These are phyloP conservation scores for Penicillium angulare DNA, from an alignment of 495 filamentous ascomycete genomes.

Conservation along the genomic window DNA sequence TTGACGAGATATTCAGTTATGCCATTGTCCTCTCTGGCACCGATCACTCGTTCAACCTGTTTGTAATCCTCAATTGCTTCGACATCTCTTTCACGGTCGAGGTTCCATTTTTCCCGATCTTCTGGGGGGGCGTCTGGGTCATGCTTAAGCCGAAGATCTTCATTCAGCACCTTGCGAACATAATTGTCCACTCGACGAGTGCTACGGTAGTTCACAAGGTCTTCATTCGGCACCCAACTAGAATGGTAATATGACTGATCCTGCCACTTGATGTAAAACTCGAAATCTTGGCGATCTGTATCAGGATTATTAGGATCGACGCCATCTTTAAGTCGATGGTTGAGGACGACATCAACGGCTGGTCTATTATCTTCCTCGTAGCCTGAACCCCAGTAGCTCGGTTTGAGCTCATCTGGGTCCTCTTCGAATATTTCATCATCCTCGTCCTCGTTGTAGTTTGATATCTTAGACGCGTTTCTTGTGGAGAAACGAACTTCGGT, in stretches of 20 bases:
- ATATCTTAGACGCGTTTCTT: conserved; percentile 77
- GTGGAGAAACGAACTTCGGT: conserved; percentile 88
- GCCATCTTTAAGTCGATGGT: conserved; percentile 75
- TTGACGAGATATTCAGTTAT: conserved; percentile 81
- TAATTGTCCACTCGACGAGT: conserved; percentile 91
- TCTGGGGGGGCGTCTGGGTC: conserved; percentile 75
- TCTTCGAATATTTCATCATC: conserved; percentile 75
- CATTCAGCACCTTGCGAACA: conserved; percentile 73
- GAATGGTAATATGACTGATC: conserved; percentile 91
- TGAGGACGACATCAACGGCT: conserved; percentile 85
- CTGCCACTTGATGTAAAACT: conserved; percentile 98
- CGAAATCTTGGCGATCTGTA: conserved; percentile 73
- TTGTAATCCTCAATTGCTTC: conserved; percentile 84
- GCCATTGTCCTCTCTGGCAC: conserved; percentile 67
- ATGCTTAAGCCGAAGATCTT: conserved; percentile 67
- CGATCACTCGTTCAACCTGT: conserved; percentile 89
- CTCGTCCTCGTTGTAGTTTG: conserved; percentile 87
- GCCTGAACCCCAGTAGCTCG: conserved; percentile 61
- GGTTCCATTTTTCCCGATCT: conserved; percentile 84
- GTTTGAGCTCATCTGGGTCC: conserved; percentile 53
- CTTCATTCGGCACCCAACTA: conserved; percentile 83
- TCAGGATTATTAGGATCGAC: conserved; percentile 54
- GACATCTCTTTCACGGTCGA: conserved; percentile 82
- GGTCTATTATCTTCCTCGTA: conserved; percentile 68
- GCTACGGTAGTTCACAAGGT: conserved; percentile 66